These are phyloP conservation scores for Lophiotrema nucula DNA, from an alignment of 495 filamentous ascomycete species.

Conservation along the genomic window DNA sequence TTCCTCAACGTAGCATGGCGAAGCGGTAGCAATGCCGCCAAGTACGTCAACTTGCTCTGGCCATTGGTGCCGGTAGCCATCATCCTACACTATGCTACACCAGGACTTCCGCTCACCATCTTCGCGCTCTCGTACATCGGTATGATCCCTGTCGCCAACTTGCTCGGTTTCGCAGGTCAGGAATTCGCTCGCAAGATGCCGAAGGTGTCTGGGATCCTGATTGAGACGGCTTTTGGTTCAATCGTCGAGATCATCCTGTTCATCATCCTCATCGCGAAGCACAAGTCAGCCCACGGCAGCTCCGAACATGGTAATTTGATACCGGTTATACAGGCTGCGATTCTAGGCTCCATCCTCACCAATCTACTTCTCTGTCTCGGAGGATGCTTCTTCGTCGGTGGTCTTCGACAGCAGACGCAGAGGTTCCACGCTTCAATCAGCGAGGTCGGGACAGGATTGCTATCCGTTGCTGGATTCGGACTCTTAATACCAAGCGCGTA, in stretches of 20 bases:
- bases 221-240: slow-evolving; percentile 76
- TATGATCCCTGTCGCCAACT: slow-evolving; percentile 86
- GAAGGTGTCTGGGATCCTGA: slow-evolving; percentile 73
- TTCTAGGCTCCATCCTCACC: slow-evolving; percentile 76
- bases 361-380: slow-evolving; percentile 73
- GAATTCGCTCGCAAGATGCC: slow-evolving; percentile 78
- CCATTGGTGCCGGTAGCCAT: slow-evolving; percentile 70
- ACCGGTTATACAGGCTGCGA: slow-evolving; percentile 80
- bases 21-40: slow-evolving; percentile 55
- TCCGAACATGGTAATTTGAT: slow-evolving; percentile 38
- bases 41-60: slow-evolving; percentile 68
- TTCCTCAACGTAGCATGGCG: slow-evolving; percentile 61
- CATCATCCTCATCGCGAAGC: slow-evolving; percentile 62
- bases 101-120: slow-evolving; percentile 59
- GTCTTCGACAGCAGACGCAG: slow-evolving; percentile 54
- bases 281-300: slow-evolving; percentile 34
- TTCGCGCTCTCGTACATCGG: slow-evolving; percentile 72
- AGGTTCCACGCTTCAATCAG: slow-evolving; percentile 73
- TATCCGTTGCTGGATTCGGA: slow-evolving; percentile 65
- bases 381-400: slow-evolving; percentile 74
- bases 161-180: slow-evolving; percentile 81
- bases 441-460: slow-evolving; percentile 77
- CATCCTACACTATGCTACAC: slow-evolving; percentile 59
- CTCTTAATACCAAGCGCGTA: slow-evolving; percentile 39
- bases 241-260: slow-evolving; percentile 82